phyloP scores from a whole-genome alignment of 75 land plant genomes.

The Pinus albicaulis region DNA sequence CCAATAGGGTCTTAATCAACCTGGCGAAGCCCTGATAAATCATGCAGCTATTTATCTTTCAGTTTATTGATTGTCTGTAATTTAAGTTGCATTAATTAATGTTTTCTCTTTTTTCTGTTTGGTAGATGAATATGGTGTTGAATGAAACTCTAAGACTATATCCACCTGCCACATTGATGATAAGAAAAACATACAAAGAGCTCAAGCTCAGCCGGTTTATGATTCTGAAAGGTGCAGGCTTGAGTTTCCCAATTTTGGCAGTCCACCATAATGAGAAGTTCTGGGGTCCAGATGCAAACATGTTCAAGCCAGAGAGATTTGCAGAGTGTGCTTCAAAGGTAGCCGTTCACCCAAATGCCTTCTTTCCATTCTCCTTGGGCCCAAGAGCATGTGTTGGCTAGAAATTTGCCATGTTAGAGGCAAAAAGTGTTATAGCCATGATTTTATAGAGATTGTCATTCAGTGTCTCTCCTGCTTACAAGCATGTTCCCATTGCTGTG shows the following conservation, averaged over 20 bases:
- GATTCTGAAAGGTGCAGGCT: constrained; percentile 21
- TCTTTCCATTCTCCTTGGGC: constrained; percentile 60
- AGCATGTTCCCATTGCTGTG: constrained; percentile 41
- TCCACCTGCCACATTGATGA: constrained; percentile 23
- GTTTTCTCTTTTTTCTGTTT: not conserved
- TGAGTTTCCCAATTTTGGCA: constrained; percentile 16
- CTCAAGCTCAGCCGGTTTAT: constrained; percentile 15
- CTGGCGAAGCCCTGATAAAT: too few species aligned
- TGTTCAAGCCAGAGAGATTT: constrained; percentile 59
- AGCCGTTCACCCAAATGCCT: constrained; percentile 23
- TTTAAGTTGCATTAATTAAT: not conserved
- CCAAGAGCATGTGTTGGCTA: constrained; percentile 60
- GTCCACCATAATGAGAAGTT: constrained; percentile 24
- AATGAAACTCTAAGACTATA: constrained; percentile 46
- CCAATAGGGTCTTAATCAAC: too few species aligned
- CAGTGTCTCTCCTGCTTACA: constrained; percentile 43
- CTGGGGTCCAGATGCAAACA: constrained; percentile 34
- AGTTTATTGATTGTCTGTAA: not conserved
- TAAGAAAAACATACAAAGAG: constrained; percentile 11
- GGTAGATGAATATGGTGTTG: constrained; percentile 50
- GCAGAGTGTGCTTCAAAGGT: constrained; percentile 50
- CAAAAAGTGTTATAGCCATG: constrained; percentile 38
- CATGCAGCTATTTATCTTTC: too few species aligned
- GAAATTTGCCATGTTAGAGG: constrained; percentile 39
- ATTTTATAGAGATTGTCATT: constrained; percentile 51